phyloP scores from a whole-genome alignment of 208 protist genomes.

The Crithidia bombi region DNA sequence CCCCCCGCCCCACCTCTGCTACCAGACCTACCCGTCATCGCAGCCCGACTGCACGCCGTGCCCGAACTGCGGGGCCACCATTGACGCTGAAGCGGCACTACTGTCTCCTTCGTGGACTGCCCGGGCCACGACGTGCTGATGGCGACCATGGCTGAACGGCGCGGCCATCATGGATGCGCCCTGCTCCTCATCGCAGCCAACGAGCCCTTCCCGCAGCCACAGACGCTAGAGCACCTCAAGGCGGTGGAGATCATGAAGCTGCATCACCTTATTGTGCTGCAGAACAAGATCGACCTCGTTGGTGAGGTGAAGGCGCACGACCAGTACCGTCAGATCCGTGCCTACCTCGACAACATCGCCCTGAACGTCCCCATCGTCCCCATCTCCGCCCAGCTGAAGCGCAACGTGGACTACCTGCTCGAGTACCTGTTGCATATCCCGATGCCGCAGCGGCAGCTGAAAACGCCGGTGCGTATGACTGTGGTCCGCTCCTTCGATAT shows the following conservation, averaged over 20 bases:
- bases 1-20: conserved; percentile 93
- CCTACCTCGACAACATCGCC: conserved; percentile 91
- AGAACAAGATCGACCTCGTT: conserved; percentile 99
- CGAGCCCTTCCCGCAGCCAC: conserved; percentile 97
- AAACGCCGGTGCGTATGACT: conserved; percentile 93
- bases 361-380: conserved; percentile 98
- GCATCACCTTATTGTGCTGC: conserved; percentile 98
- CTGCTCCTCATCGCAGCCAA: conserved; percentile 99
- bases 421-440: conserved; percentile 99
- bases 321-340: conserved; percentile 97
- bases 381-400: conserved; percentile 98
- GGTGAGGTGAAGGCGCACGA: conserved; percentile 93
- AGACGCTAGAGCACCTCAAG: conserved; percentile 96
- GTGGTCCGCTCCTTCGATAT: conserved; percentile 99
- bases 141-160: conserved; percentile 99
- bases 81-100: conserved; percentile 91
- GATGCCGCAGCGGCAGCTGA: conserved; percentile 97
- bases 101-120: conserved; percentile 99
- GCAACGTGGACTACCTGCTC: conserved; percentile 99
- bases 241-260: conserved; percentile 99
- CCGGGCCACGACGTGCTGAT: conserved; percentile 99
- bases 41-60: conserved; percentile 91
- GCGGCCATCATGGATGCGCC: conserved; percentile 99
- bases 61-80: conserved; percentile 60
- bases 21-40: conserved; percentile 86